Conservation (phyloP, 2,329 filamentous ascomycete genomes). For the Rutstroemia sp. region DNA sequence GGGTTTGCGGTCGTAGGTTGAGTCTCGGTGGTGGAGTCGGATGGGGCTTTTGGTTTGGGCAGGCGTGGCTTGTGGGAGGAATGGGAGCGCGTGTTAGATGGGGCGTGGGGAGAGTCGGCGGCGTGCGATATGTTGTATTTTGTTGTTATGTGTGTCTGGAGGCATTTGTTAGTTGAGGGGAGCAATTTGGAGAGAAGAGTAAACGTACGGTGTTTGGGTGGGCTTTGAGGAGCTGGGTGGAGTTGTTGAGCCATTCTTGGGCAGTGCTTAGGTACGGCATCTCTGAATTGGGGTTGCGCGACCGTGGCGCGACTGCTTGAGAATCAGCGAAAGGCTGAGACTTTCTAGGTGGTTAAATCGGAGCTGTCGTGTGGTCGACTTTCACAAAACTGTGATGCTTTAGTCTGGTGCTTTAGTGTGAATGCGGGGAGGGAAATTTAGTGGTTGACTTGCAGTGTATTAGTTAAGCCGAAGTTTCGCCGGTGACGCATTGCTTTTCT, state of each 20-base stretch:
- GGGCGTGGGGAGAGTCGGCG: constrained; percentile 26
- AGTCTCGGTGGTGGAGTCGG: constrained; percentile 23
- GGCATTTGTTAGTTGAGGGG: constrained; percentile 10
- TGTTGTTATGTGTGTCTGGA: constrained; percentile 80
- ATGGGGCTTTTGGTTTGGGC: constrained; percentile 24
- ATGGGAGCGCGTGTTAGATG: constrained; percentile 8
- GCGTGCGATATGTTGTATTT: constrained; percentile 68
- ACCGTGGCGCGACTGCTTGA: background rate
- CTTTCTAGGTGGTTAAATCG: no score
- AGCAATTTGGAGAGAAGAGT: background rate
- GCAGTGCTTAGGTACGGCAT: constrained; percentile 80
- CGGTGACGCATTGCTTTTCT: background rate
- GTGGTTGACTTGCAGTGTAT: background rate
- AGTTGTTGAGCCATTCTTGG: constrained; percentile 89
- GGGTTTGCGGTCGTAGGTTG: constrained; percentile 26
- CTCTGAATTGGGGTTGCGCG: constrained; percentile 17
- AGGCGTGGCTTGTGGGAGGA: constrained; percentile 19
- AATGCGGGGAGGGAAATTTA: background rate
- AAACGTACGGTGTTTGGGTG: constrained; percentile 70
- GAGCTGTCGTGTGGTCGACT: no score
- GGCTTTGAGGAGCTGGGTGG: constrained; percentile 75
- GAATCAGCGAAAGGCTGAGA: no score
- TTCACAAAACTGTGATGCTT: no score
- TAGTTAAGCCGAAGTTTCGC: background rate
- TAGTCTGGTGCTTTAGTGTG: background rate